Evolutionary conservation across 306 rosid genomes (phyloP).

Genomic region (Fragaria nilgerrensis): DNA sequence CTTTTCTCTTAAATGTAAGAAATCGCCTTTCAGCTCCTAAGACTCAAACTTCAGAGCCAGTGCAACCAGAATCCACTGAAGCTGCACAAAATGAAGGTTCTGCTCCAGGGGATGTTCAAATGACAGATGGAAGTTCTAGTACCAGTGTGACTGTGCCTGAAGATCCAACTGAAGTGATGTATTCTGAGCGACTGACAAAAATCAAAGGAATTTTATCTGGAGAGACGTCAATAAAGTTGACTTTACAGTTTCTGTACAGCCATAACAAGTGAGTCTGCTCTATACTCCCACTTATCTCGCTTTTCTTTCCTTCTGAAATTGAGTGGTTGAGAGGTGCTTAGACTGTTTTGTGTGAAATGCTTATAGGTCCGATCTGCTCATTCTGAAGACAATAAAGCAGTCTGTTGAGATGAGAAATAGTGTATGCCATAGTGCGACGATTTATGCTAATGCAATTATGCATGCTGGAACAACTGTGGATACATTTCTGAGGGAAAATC

Average conservation of each 20-base stretch:
- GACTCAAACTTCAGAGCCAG: conserved; percentile 48
- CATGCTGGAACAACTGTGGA: conserved; percentile 99
- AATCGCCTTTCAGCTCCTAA: conserved; percentile 71
- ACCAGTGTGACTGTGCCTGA: conserved; percentile 42
- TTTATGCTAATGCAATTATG: conserved; percentile 94
- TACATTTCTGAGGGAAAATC: conserved; percentile 91
- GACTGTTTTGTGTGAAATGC: conserved; percentile 29
- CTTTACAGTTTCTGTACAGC: conserved; percentile 88
- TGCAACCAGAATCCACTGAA: conserved; percentile 50
- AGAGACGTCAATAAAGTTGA: conserved; percentile 88
- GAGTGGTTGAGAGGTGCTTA: conserved; percentile 22
- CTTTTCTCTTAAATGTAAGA: conserved; percentile 82
- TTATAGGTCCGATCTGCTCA: conserved; percentile 87
- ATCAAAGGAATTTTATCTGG: conserved; percentile 91
- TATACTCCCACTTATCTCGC: not conserved
- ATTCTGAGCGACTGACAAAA: conserved; percentile 79
- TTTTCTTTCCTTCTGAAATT: conserved; percentile 10
- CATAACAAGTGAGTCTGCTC: conserved; percentile 83
- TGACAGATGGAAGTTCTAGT: conserved; percentile 62
- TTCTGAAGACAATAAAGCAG: conserved; percentile 95
- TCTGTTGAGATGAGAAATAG: conserved; percentile 99
- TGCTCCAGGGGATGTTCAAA: conserved; percentile 73
- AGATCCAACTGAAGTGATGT: conserved; percentile 75
- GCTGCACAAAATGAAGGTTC: conserved; percentile 51
- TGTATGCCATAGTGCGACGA: conserved; percentile 95